Conservation (phyloP, 2,329 filamentous ascomycete genomes). For the Lecanicillium sp. region DNA sequence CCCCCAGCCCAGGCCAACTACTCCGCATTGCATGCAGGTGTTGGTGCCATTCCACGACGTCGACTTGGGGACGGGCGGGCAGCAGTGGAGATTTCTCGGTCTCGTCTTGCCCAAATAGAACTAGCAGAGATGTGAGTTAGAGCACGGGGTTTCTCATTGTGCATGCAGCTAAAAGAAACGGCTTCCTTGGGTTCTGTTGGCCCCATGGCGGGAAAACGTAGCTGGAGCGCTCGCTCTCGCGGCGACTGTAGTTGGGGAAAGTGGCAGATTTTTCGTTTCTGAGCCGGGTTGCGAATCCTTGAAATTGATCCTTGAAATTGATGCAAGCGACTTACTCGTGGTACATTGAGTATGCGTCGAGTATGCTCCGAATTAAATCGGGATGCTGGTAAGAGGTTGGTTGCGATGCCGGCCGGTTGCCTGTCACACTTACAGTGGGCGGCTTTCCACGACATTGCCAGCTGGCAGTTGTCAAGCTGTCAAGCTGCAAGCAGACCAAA, state of each 20-base stretch:
- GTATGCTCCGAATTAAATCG: neutral
- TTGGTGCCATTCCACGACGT: constrained; percentile 1
- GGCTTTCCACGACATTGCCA: neutral
- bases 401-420: neutral
- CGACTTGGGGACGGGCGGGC: neutral
- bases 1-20: neutral
- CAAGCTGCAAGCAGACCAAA: constrained; percentile 1
- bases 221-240: too few species aligned
- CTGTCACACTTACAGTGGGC: neutral
- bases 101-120: neutral
- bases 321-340: neutral
- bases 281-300: neutral
- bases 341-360: too few species aligned
- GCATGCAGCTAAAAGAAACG: neutral
- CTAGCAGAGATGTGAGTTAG: neutral
- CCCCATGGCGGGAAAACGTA: neutral
- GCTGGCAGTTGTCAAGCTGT: constrained; percentile 6
- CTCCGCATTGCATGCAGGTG: constrained; percentile 11
- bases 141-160: neutral
- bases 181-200: neutral
- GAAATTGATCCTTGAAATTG: too few species aligned
- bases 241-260: too few species aligned
- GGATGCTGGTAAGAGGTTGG: neutral
- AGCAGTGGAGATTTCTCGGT: neutral
- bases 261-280: neutral